Percentiles rank a stretch among this genome's conserved stretches.
Evolutionary conservation across 2,329 filamentous ascomycete species (phyloP).

Genomic region (Xylaria sp.): DNA sequence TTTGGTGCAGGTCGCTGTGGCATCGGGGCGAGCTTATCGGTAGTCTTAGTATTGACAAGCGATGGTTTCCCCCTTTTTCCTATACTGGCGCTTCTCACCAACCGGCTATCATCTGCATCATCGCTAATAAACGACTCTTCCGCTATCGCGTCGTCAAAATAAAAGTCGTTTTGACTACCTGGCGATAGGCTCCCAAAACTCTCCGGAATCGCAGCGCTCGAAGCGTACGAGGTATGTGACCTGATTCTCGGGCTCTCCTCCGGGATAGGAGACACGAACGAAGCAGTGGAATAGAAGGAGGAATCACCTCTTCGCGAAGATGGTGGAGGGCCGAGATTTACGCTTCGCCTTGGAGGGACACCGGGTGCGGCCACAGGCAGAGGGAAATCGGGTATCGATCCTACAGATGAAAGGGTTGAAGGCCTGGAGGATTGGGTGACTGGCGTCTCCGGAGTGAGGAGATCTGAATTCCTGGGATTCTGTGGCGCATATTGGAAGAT

Average conservation of each 20-base stretch:
- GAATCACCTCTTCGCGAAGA: constrained; percentile 69
- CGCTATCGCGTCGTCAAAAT: constrained; percentile 61
- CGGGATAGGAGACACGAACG: constrained; percentile 79
- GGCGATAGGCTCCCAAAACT: constrained; percentile 69
- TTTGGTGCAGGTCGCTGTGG: constrained; percentile 52
- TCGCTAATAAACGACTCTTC: constrained; percentile 61
- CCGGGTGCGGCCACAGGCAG: constrained; percentile 54
- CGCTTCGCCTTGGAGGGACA: constrained; percentile 59
- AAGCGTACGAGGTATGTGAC: constrained; percentile 74
- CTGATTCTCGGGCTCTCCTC: constrained; percentile 72
- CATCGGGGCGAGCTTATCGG: constrained; percentile 45
- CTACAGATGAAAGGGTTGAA: constrained; percentile 65
- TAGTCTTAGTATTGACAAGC: constrained; percentile 60
- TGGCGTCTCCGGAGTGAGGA: constrained; percentile 60
- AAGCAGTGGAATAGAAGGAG: constrained; percentile 72
- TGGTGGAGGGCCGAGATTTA: constrained; percentile 69
- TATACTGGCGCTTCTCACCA: constrained; percentile 71
- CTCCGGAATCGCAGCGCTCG: constrained; percentile 77
- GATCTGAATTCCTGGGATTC: constrained; percentile 52
- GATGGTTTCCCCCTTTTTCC: constrained; percentile 70
- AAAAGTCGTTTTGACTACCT: constrained; percentile 60
- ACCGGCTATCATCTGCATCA: constrained; percentile 64
- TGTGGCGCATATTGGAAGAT: constrained; percentile 61
- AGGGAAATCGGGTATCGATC: constrained; percentile 70
- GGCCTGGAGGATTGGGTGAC: constrained; percentile 61